Evolutionary conservation across 1,139 yeast genomes (phyloP).

Genomic region (Saccharomyces hybrid): DNA sequence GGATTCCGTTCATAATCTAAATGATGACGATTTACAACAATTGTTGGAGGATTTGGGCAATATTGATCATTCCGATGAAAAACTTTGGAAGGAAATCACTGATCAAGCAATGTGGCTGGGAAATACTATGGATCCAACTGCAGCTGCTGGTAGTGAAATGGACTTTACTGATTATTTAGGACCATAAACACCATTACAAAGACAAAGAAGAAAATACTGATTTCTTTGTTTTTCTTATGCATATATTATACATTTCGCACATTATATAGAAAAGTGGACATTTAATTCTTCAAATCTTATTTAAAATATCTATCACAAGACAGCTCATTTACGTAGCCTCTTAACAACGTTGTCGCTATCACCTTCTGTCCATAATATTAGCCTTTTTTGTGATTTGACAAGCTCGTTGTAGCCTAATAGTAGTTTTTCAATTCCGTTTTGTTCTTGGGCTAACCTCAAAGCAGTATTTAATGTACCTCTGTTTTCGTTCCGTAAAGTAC

Average conservation of each 20-base stretch:
- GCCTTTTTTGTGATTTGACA: conserved; percentile 44
- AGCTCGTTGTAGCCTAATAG: conserved; percentile 40
- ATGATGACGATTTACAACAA: conserved; percentile 23
- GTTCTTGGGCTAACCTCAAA: conserved; percentile 18
- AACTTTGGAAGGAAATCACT: conserved; percentile 68
- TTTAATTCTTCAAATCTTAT: not conserved
- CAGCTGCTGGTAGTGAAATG: conserved; percentile 21
- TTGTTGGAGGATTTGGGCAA: conserved; percentile 25
- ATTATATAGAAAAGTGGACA: not conserved
- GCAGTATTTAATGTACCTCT: not conserved
- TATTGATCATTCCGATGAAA: conserved; percentile 42
- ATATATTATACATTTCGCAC: not conserved
- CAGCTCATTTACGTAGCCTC: conserved; percentile 30
- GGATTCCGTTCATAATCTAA: conserved; percentile 20
- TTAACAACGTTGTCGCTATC: conserved; percentile 42
- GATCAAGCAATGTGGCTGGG: conserved; percentile 67
- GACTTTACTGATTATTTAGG: conserved; percentile 26
- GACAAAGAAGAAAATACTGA: not conserved
- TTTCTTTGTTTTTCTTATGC: not conserved
- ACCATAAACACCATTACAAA: not conserved
- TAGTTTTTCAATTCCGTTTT: conserved; percentile 41
- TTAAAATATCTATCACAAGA: not conserved
- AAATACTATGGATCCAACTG: conserved; percentile 26
- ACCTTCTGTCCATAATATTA: conserved; percentile 51
- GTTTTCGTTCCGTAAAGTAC: not conserved